Conservation (phyloP, 139 green algal genomes). For the Micractinium sp. region DNA sequence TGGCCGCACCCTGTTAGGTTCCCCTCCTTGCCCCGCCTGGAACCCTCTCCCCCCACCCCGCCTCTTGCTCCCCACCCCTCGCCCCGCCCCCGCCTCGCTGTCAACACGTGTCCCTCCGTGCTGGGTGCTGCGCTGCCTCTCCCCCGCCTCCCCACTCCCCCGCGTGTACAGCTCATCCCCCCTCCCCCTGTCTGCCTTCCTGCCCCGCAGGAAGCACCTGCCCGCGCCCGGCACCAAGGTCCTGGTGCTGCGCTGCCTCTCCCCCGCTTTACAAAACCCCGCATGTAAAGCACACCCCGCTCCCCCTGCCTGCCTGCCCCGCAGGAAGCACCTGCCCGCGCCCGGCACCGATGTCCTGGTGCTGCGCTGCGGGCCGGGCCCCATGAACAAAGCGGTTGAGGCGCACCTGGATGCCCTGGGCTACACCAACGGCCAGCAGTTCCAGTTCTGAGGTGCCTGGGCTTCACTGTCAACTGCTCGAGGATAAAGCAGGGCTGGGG, state of each 20-base stretch:
- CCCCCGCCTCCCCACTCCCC: neutral
- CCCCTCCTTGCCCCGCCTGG: neutral
- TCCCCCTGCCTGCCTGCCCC: too few species aligned
- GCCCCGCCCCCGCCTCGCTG: too few species aligned
- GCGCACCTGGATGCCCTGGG: constrained; percentile 76
- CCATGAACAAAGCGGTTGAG: constrained; percentile 93
- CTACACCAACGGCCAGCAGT: constrained; percentile 79
- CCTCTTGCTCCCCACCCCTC: neutral
- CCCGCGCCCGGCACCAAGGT: constrained; percentile 56
- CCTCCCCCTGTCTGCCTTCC: neutral
- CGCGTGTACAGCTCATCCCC: neutral
- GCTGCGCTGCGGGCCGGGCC: constrained; percentile 84
- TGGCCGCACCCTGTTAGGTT: neutral
- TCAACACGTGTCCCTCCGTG: neutral
- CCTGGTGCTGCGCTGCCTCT: constrained; percentile 77
- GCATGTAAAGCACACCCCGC: neutral
- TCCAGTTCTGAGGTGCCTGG: constrained; percentile 85
- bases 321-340: constrained; percentile 60
- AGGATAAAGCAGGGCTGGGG: too few species aligned
- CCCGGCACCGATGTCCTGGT: constrained; percentile 62
- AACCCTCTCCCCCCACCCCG: neutral
- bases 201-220: constrained; percentile 52
- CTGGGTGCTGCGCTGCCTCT: neutral
- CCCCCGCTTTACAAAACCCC: neutral
- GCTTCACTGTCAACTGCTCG: too few species aligned